Evolutionary conservation across 768 basidiomycete species (phyloP), one percentile per base, ranked within the genome.

Genomic region (Aureoboletus auriporus): DNA sequence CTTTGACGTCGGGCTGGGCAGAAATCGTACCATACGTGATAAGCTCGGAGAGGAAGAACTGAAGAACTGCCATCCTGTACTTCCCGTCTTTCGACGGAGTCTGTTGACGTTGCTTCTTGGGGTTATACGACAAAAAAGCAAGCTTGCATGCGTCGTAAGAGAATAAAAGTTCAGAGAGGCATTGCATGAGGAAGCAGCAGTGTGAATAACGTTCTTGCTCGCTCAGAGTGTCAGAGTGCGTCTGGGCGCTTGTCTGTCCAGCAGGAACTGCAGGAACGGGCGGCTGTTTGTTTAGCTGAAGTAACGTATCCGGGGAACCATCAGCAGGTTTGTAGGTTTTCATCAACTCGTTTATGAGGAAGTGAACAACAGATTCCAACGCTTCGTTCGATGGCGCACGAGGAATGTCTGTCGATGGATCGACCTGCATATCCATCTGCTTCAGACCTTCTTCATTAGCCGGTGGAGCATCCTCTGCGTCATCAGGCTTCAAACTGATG

Each of bases 121-220:
- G 75, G 0, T 82, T 79, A 58, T 81, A 92, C 0, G 89, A 85
- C 44, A 96, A 65, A 68, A 99, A 92, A 6, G 87, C 83, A 23
- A 83, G 63, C 67, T 98, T 99, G 80, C 92, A 94, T 6, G 82
- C 67, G 56, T 93, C 86, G 59, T 98, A 99, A 11, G 93, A 97
- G 52, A 95, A 91, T 11, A 96, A 69, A 9, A 98, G 72, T 69
- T 99, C 96, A 3, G 93, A 90, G 39, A 97, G 73, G 55, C 84
- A 87, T 63, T 93, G 89, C 86, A 94, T 91, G 53, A 92, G 69
- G 76, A 94, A 92, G 60, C 84, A 88, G 13, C 78, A 73, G 58
- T 88, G 89, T 67, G 69, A 73, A 46, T 70, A 69, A 16, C 60
- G 65, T 26, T 69, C 59, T 48, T 58, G 59, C 39, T 61, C 58